These are phyloP conservation scores for Trametes hirsuta DNA, from an alignment of 1,284 basidiomycete species.

Conservation along the genomic window DNA sequence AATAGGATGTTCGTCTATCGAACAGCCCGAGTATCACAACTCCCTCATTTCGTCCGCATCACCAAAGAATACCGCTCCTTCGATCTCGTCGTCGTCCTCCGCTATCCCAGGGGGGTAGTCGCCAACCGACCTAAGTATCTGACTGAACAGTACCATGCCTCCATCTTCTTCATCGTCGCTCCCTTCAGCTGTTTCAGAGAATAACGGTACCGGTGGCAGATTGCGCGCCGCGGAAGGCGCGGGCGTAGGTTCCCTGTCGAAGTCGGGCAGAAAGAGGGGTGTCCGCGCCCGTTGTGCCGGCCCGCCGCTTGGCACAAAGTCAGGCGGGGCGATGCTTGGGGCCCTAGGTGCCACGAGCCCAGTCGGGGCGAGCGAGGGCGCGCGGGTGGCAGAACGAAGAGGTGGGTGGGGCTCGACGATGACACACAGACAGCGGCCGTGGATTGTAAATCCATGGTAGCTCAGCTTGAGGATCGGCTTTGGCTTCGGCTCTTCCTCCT, in stretches of 20 bases:
- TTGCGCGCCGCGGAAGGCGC: slow-evolving; percentile 35
- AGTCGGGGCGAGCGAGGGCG: slow-evolving; percentile 38
- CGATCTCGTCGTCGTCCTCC: slow-evolving; percentile 78
- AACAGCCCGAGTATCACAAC: slow-evolving; percentile 40
- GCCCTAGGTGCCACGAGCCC: slow-evolving; percentile 32
- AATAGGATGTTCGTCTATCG: neutral
- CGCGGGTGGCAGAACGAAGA: slow-evolving; percentile 43
- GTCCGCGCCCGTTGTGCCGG: slow-evolving; percentile 44
- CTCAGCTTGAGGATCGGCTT: slow-evolving; percentile 67
- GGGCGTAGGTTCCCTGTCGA: slow-evolving; percentile 47
- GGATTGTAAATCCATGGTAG: slow-evolving; percentile 70
- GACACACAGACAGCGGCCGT: slow-evolving; percentile 71
- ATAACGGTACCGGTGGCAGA: slow-evolving; percentile 47
- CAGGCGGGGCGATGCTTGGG: slow-evolving; percentile 40
- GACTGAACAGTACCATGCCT: slow-evolving; percentile 74
- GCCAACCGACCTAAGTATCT: slow-evolving; percentile 63
- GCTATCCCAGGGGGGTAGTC: slow-evolving; percentile 54
- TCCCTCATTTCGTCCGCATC: slow-evolving; percentile 77
- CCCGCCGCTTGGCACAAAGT: slow-evolving; percentile 32
- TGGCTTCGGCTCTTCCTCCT: slow-evolving; percentile 68
- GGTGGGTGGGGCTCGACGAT: slow-evolving; percentile 79
- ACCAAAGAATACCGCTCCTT: slow-evolving; percentile 72
- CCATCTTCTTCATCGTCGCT: slow-evolving; percentile 46
- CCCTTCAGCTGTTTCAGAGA: slow-evolving; percentile 41
- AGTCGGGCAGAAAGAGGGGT: slow-evolving; percentile 71